Evolutionary conservation across 2,329 filamentous ascomycete species (phyloP), one percentile per base, ranked within the genome.

Genomic region (Sporothrix variecibatus): DNA sequence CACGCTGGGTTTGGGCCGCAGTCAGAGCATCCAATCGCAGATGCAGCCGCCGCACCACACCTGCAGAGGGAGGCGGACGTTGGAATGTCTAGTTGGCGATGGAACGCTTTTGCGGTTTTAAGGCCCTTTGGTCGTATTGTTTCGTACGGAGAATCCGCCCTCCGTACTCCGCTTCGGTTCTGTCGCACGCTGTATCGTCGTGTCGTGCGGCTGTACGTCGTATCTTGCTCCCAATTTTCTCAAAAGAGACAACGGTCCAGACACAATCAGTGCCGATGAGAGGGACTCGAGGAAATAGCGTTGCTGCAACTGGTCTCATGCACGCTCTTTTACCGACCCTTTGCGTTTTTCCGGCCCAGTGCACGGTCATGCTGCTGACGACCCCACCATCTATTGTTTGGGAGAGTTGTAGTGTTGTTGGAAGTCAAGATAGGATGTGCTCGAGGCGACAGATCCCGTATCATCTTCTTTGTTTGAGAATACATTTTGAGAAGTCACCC

Each of bases 281-380:
- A 20, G 43, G 40, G 40, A 43, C 9, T 43, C 34, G 11, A 23
- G 20, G 17, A 49, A 38, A 53, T 26, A 26, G 46, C 46, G 46
- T 69, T 17, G 28, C 28, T 26, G 28, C 67, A 31, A 17, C 65
- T 67, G 64, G 64, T 69, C 65, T 43, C 43, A 31, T 67, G 40
- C 40, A 49, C 26, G n/a, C 15, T 67, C 64, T 67, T 46, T 38
- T 28, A 9, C 40, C 5, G 26, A 46, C 38, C 20, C n/a, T 67
- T 65, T 43, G n/a, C 8, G 60, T 26, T 12, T 9, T 5, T 43
- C 40, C 12, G 12, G 60, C 23, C 2, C 17, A 12, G 43, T 34
- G 65, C 65, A 34, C 26, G 65, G 65, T 23, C 15, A 12, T n/a
- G 46, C 56, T 51, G 46, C 9, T 38, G 67, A 12, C 67, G 67